Conservation (phyloP, 176 grass and related monocot species). For the Eleusine coracana region DNA sequence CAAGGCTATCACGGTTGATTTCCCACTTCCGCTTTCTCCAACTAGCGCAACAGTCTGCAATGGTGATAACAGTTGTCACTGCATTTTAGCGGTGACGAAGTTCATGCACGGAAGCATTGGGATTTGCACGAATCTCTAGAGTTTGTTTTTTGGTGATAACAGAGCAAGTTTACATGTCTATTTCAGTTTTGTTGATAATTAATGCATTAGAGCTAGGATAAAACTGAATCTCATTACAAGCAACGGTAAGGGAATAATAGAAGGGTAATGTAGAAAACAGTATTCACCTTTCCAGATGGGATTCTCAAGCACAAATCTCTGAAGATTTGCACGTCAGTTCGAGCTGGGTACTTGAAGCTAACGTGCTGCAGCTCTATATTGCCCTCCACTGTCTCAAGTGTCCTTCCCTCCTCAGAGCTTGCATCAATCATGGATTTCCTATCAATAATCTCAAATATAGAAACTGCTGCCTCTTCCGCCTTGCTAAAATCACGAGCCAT, state of each 20-base stretch:
- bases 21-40: conserved; percentile 81
- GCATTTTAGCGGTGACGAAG: background rate
- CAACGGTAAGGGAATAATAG: background rate
- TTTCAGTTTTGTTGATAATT: background rate
- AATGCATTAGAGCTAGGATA: background rate
- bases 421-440: conserved; percentile 72
- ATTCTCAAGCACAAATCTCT: conserved; percentile 74
- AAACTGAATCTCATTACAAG: conserved; percentile 21
- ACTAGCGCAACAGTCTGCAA: conserved; percentile 75
- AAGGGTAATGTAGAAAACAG: background rate
- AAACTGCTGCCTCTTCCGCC: conserved; percentile 62
- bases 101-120: background rate
- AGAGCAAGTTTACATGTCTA: background rate
- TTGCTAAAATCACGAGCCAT: conserved; percentile 59
- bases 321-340: conserved; percentile 72
- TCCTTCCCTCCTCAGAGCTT: conserved; percentile 50
- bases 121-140: background rate
- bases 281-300: conserved; percentile 60
- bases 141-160: background rate
- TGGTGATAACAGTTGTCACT: background rate
- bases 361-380: conserved; percentile 74
- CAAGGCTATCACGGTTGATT: conserved; percentile 76
- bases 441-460: conserved; percentile 71
- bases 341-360: conserved; percentile 65
- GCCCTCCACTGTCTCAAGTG: conserved; percentile 45